Conservation (phyloP, 139 green algal species). For the Coelastrella sp. region DNA sequence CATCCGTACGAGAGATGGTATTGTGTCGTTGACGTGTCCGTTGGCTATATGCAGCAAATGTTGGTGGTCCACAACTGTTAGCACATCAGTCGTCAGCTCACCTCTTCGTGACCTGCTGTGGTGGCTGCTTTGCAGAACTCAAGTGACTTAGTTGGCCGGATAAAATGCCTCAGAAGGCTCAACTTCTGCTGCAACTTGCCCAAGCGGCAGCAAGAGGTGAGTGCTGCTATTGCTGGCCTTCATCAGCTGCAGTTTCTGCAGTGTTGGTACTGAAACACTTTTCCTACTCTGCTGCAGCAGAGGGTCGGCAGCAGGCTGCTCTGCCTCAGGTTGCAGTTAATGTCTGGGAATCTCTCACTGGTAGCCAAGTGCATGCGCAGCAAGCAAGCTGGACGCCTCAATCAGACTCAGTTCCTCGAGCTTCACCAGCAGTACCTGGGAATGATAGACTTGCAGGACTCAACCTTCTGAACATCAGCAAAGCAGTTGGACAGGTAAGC, state of each 20-base stretch:
- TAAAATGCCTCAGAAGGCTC: slow-evolving; percentile 42
- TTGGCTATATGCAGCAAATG: too few species aligned
- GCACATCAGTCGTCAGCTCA: neutral
- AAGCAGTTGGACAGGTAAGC: slow-evolving; percentile 16
- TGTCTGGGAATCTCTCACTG: slow-evolving; percentile 42
- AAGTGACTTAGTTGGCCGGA: neutral
- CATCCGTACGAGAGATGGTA: too few species aligned
- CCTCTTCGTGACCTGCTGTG: neutral
- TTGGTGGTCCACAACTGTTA: too few species aligned
- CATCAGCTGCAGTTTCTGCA: neutral
- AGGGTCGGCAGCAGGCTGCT: slow-evolving; percentile 26
- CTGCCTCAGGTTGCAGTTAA: slow-evolving; percentile 40
- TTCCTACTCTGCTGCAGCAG: slow-evolving; percentile 32
- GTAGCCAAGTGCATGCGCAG: neutral
- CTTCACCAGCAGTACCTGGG: neutral
- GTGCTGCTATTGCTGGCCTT: neutral
- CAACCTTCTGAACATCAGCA: slow-evolving; percentile 30
- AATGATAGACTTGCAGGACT: neutral
- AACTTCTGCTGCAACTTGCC: slow-evolving; percentile 42
- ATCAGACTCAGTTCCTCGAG: neutral
- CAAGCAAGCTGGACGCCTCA: neutral
- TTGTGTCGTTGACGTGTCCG: too few species aligned
- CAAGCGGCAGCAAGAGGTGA: slow-evolving; percentile 21
- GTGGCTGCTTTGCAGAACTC: neutral
- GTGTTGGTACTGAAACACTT: neutral